These are phyloP conservation scores for Colletotrichum melonis DNA, from an alignment of 2,329 filamentous ascomycete genomes.

Conservation along the genomic window DNA sequence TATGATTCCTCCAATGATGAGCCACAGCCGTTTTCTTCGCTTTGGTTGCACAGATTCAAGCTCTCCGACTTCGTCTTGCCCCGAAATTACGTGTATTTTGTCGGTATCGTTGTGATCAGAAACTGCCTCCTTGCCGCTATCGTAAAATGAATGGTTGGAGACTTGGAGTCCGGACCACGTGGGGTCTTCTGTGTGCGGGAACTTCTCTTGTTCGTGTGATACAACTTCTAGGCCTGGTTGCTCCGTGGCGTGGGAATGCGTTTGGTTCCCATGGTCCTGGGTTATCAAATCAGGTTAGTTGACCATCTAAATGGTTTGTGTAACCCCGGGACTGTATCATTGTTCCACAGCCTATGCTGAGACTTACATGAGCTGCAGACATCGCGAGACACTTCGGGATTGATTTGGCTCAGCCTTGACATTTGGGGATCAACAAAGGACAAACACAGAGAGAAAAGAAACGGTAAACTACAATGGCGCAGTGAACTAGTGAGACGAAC, in stretches of 20 bases:
- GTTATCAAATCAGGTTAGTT: background rate
- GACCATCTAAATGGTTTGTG: background rate
- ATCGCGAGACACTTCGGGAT: background rate
- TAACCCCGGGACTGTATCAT: background rate
- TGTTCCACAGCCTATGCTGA: background rate
- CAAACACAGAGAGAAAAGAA: background rate
- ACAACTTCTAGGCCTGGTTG: conserved; percentile 2
- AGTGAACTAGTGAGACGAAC: background rate
- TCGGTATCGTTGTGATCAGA: background rate
- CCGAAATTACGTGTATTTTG: background rate
- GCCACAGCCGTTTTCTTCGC: background rate
- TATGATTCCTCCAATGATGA: background rate
- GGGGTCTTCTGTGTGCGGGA: background rate
- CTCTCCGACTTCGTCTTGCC: background rate
- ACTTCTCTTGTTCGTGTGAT: background rate
- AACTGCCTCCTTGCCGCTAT: background rate
- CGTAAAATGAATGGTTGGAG: background rate
- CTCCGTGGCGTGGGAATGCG: background rate
- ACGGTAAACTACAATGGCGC: background rate
- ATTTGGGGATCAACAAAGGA: background rate
- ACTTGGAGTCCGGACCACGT: background rate
- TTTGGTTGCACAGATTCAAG: background rate
- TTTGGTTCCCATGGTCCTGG: background rate
- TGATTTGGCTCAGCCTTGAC: background rate
- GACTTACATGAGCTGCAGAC: background rate